Evolutionary conservation across 1,284 basidiomycete species (phyloP), one percentile per base, ranked within the genome.

Genomic region (Naganishia sp.): DNA sequence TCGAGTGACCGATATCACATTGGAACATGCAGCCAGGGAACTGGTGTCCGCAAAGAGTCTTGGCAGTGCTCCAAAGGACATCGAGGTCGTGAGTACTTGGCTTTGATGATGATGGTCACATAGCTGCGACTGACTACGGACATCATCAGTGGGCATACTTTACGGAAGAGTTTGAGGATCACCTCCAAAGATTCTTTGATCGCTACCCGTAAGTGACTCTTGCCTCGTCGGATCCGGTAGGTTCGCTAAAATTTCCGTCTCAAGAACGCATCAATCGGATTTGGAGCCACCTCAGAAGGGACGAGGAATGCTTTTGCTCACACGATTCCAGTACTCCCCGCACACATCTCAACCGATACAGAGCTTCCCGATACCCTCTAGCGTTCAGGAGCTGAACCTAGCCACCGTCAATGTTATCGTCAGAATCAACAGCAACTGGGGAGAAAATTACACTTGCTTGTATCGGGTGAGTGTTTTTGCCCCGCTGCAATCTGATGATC

Each of bases 21-120:
- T 98, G 70, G 94, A 98, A 75, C 95, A 98, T 77, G 86, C 90
- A 43, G 83, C 92, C 7, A 83, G 81, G 68, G 89, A 92, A 69
- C 82, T 93, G 48, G 88, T 91, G 6, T 85, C 87, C 71, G 90
- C 94, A 74, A 82, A 88, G 74, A 81, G 86, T 21, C 18, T 66
- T 18, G 25, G 23, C 21, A 87, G 87, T 39, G 94, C 95, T 0
- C 94, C 95, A 28, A 82, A 86, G 68, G 83, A 88, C 49, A 89
- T 98, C 84, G 90, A 94, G 72, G 74, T 80, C 25, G 79, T 80
- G 65, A 74, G 78, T 76, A 9, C 36, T 39, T 33, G n/a, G n/a
- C 31, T 1, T n/a, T 6, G 23, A 2, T 15, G 28, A 28, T 28
- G 2, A 5, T 28, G 1, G 39, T 10, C 3, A 18, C 15, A 7